These are phyloP conservation scores for Candolleomyces aberdarensis DNA, from an alignment of 768 basidiomycete genomes.

Conservation along the genomic window DNA sequence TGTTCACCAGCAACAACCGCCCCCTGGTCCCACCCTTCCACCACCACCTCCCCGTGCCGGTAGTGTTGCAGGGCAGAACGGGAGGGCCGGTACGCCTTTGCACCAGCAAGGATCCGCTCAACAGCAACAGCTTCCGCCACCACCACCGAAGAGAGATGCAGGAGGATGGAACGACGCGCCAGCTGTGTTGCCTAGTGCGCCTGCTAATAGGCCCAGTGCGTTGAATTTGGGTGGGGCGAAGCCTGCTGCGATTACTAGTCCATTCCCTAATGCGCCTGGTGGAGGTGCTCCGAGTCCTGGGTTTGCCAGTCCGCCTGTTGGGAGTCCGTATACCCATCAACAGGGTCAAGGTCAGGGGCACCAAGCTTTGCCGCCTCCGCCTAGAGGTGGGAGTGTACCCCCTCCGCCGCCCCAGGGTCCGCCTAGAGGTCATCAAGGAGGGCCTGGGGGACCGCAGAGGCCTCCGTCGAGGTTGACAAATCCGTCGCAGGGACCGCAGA, in stretches of 20 bases:
- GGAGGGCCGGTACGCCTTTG: background rate
- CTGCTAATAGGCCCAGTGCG: slow-evolving; percentile 48
- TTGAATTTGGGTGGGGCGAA: slow-evolving; percentile 26
- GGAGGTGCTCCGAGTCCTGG: slow-evolving; percentile 14
- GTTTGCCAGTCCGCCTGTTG: slow-evolving; percentile 46
- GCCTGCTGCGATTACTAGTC: slow-evolving; percentile 75
- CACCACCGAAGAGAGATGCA: slow-evolving; percentile 63
- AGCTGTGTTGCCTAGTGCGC: slow-evolving; percentile 27
- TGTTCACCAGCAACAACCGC: slow-evolving; percentile 13
- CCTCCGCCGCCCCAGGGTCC: slow-evolving; percentile 35
- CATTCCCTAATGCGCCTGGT: slow-evolving; percentile 71
- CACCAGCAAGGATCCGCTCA: slow-evolving; percentile 11
- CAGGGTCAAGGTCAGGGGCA: slow-evolving; percentile 36
- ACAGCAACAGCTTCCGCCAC: slow-evolving; percentile 30
- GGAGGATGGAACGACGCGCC: slow-evolving; percentile 96
- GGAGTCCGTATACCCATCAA: slow-evolving; percentile 15
- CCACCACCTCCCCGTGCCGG: slow-evolving; percentile 22
- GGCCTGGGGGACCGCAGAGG: background rate
- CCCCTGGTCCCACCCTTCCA: background rate
- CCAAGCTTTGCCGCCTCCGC: slow-evolving; percentile 50
- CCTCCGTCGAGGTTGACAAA: slow-evolving; percentile 32
- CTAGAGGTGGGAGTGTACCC: slow-evolving; percentile 59
- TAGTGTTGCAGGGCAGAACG: background rate
- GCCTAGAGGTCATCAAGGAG: background rate
- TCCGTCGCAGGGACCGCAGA: slow-evolving; percentile 33